A percentile compares a stretch with the other conserved stretches of the same genome.
Evolutionary conservation across 495 filamentous ascomycete species (phyloP).

Genomic region (Penicillium odoratum): DNA sequence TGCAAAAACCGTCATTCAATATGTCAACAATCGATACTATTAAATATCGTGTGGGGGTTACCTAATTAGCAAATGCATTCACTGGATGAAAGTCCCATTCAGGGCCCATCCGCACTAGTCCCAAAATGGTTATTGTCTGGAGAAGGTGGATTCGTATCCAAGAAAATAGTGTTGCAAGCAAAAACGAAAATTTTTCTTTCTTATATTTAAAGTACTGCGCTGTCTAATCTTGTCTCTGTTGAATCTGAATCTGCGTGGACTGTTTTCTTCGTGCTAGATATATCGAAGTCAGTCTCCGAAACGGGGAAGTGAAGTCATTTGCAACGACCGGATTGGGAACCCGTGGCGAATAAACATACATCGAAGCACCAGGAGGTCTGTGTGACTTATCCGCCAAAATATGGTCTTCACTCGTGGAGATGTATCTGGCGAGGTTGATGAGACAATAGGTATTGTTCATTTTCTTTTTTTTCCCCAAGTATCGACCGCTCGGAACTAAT

Average conservation of each 20-base stretch:
- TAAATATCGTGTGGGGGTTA: too few species aligned
- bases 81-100: background rate
- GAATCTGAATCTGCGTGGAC: background rate
- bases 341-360: background rate
- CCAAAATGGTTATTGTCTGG: slow-evolving; percentile 26
- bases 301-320: slow-evolving; percentile 19
- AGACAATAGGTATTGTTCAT: slow-evolving; percentile 17
- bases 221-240: background rate
- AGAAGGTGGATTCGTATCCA: slow-evolving; percentile 15
- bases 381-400: background rate
- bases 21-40: too few species aligned
- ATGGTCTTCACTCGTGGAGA: slow-evolving; percentile 33
- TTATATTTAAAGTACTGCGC: slow-evolving; percentile 2
- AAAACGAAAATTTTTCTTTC: slow-evolving; percentile 5
- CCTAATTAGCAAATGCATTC: background rate
- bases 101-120: slow-evolving; percentile 22
- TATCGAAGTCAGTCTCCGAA: background rate
- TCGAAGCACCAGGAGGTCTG: background rate
- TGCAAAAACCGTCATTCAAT: too few species aligned
- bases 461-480: background rate
- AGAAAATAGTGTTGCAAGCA: slow-evolving; percentile 1
- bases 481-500: background rate
- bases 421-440: slow-evolving; percentile 24
- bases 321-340: background rate
- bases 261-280: background rate